Conservation (phyloP, 345 rosid genomes). For the Dipteronia sinensis region DNA sequence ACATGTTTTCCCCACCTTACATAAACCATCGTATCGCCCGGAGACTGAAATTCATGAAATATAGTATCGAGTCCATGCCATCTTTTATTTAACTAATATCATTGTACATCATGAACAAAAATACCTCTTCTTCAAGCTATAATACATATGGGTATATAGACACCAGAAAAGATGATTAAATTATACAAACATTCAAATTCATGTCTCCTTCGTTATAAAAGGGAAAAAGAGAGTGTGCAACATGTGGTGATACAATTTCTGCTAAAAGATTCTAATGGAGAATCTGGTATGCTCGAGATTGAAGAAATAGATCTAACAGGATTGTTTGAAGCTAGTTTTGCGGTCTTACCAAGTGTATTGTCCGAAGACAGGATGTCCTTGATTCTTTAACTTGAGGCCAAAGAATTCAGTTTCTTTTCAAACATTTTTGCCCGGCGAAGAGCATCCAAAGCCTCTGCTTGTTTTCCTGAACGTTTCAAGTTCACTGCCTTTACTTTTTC, state of each 20-base stretch:
- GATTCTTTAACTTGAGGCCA: constrained; percentile 33
- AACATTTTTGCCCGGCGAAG: constrained; percentile 71
- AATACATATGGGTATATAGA: not conserved
- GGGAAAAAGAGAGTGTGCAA: not conserved
- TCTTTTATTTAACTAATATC: not conserved
- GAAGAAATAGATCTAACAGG: not conserved
- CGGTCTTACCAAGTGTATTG: not conserved
- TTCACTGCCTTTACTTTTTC: constrained; percentile 79
- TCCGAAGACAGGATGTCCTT: constrained; percentile 16
- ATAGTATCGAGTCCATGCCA: not conserved
- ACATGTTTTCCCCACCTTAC: not conserved
- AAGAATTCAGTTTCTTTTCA: constrained; percentile 68
- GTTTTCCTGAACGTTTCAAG: constrained; percentile 82
- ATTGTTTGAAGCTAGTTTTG: constrained; percentile 8
- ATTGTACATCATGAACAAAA: not conserved
- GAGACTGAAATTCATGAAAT: not conserved
- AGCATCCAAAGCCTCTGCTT: constrained; percentile 87
- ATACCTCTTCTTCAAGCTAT: not conserved
- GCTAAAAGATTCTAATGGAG: not conserved
- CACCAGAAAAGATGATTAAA: not conserved
- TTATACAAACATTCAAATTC: not conserved
- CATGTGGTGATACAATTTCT: not conserved
- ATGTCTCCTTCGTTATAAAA: no score
- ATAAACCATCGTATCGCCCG: not conserved
- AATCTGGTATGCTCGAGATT: not conserved